phyloP scores from a whole-genome alignment of 768 basidiomycete genomes.

The Kwoniella europaea region DNA sequence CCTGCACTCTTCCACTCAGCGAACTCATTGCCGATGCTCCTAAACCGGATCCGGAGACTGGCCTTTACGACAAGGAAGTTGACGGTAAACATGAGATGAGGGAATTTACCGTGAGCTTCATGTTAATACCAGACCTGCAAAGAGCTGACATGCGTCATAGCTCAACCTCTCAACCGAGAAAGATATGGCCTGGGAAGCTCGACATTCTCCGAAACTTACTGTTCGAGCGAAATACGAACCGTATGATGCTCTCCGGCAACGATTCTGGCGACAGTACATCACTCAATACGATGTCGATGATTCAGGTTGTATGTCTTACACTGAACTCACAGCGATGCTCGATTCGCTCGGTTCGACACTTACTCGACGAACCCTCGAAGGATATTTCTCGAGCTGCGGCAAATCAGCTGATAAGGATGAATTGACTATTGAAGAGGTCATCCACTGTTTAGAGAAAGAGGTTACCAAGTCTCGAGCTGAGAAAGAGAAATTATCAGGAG shows the following conservation, averaged over 20 bases:
- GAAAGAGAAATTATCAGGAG: slow-evolving; percentile 68
- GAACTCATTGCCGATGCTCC: slow-evolving; percentile 73
- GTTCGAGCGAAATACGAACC: slow-evolving; percentile 90
- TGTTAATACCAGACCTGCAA: too few relatives aligned
- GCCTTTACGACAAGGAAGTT: slow-evolving; percentile 65
- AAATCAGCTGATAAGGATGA: slow-evolving; percentile 71
- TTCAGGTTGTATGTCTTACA: slow-evolving; percentile 70
- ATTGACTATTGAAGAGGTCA: slow-evolving; percentile 75
- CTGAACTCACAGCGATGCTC: slow-evolving; percentile 92
- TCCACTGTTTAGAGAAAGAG: slow-evolving; percentile 84
- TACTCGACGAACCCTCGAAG: slow-evolving; percentile 73
- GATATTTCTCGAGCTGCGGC: slow-evolving; percentile 75
- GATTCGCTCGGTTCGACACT: slow-evolving; percentile 96
- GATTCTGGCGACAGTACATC: slow-evolving; percentile 87
- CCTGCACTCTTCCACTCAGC: slow-evolving; percentile 71
- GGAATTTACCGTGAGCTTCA: slow-evolving; percentile 66
- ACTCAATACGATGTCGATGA: slow-evolving; percentile 90
- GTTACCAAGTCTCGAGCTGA: slow-evolving; percentile 74
- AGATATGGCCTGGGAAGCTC: slow-evolving; percentile 73
- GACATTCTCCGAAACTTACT: slow-evolving; percentile 65
- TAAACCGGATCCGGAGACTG: slow-evolving; percentile 65
- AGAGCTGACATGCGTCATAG: too few relatives aligned
- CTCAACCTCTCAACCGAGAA: slow-evolving; percentile 69
- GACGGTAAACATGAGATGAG: slow-evolving; percentile 71
- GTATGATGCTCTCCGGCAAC: slow-evolving; percentile 85